Percentiles rank a stretch among this genome's conserved stretches.
phyloP scores from a whole-genome alignment of 306 rosid genomes.

The Gynostemma pentaphyllum region DNA sequence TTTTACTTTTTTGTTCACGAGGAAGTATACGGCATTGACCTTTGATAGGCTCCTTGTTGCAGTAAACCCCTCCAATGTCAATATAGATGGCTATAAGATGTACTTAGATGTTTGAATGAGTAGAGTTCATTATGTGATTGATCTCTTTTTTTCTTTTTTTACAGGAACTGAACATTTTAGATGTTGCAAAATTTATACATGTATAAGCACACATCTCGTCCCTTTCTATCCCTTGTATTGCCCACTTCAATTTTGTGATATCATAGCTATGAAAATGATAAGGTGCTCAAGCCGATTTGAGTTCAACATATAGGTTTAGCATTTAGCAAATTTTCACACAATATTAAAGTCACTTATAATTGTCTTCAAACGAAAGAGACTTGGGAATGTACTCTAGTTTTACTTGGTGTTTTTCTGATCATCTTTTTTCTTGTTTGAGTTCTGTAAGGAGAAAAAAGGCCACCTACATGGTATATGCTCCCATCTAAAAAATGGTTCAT shows the following conservation, averaged over 20 bases:
- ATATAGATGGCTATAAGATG: not conserved
- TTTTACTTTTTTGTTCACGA: not conserved
- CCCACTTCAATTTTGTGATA: constrained; percentile 7
- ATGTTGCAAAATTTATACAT: constrained; percentile 5
- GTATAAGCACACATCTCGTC: constrained; percentile 5
- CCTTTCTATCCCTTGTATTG: constrained; percentile 6
- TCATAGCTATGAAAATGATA: constrained; percentile 4
- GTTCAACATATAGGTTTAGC: not conserved
- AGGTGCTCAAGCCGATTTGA: not conserved
- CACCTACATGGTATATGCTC: too few species aligned
- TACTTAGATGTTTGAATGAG: not conserved
- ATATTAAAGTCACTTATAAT: too few species aligned
- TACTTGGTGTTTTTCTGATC: too few species aligned
- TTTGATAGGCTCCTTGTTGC: not conserved
- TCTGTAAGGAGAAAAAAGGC: too few species aligned
- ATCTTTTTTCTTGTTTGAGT: too few species aligned
- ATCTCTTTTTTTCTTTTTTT: too few species aligned
- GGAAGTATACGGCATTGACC: not conserved
- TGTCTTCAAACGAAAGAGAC: too few species aligned
- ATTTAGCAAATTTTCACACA: not conserved
- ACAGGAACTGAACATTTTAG: not conserved
- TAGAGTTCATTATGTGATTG: not conserved
- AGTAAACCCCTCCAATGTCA: not conserved
- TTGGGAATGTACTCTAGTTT: too few species aligned
- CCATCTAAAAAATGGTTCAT: too few species aligned